phyloP scores from a whole-genome alignment of 1,139 yeast genomes.

The Yamadazyma jaroonii region DNA sequence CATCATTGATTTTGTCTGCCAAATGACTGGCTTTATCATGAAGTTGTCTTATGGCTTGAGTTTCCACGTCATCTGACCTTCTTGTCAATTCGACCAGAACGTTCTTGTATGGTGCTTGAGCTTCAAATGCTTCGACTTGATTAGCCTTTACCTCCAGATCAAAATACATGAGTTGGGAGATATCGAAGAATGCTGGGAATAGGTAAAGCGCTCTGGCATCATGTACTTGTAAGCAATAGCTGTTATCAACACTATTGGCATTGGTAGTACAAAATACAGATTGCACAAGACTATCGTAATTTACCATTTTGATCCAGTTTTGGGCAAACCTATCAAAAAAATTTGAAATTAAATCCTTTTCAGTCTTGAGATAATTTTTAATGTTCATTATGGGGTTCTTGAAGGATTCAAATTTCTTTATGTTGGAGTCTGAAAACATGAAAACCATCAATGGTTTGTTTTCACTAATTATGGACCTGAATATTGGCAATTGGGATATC shows the following conservation, averaged over 20 bases:
- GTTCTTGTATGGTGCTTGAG: background rate
- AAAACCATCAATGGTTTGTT: constrained; percentile 32
- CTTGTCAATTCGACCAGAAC: background rate
- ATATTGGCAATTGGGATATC: constrained; percentile 20
- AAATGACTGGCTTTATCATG: constrained; percentile 18
- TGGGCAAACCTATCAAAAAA: constrained; percentile 43
- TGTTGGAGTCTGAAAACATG: constrained; percentile 19
- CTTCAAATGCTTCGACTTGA: background rate
- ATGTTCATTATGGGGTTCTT: constrained; percentile 21
- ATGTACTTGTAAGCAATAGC: constrained; percentile 39
- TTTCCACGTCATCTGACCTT: constrained; percentile 2
- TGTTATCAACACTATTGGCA: constrained; percentile 15
- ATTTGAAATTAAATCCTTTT: constrained; percentile 18
- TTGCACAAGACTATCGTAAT: constrained; percentile 31
- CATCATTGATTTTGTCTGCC: constrained; percentile 19
- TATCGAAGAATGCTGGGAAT: constrained; percentile 28
- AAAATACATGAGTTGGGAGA: constrained; percentile 5
- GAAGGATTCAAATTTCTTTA: constrained; percentile 3
- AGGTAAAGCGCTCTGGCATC: constrained; percentile 23
- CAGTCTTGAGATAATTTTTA: constrained; percentile 19
- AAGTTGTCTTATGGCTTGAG: constrained; percentile 22
- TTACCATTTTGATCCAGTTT: constrained; percentile 33
- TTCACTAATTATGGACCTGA: constrained; percentile 19
- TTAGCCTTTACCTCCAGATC: too few relatives aligned
- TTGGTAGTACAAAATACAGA: constrained; percentile 43